Base-by-base conservation (phyloP, 106 monocot species). In the Cymbidium sinense region DNA sequence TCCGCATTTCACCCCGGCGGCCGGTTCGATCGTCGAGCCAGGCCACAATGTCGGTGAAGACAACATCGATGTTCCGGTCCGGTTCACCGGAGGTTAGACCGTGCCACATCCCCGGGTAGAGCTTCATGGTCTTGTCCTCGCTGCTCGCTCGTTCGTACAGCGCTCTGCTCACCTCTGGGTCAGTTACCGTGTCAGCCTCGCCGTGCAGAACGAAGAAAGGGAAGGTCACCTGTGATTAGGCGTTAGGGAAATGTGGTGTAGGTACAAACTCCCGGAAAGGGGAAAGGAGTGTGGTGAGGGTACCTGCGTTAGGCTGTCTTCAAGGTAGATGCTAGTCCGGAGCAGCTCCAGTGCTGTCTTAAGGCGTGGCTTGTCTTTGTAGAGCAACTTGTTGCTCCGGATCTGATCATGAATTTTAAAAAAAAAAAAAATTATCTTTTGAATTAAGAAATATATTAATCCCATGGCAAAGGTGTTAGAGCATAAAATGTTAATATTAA, bases 41-140 rank as follows among this genome's bases (percentile, higher is more conserved):
- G 4, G 64, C 25, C 27, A 95, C 61, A 74, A 99, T 95, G 83
- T 99, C 99, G 33, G 79, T 20, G 50, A 95, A 99, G 23, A 99
- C 94, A 0, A 50, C 31, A 50, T 91, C 81, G 0, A 99, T 81
- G 73, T 99, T 99, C 35, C 83, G 77, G 30, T 94, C 94, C 1
- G 99, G 99, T 75, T 99, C 99, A 13, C 99, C 99, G 3, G 95
- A 64, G 0, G 99, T 99, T n/a, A 99, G 84, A 29, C 89, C 99
- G 62, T 99, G 99, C 99, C 99, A 95, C 99, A 99, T 99, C 9
- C 92, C 95, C 0, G 87, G 90, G 82, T 99, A 99, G 25, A 90
- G 82, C 85, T 90, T 94, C 80, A 99, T 95, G 11, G 87, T 91
- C 90, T 95, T 95, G 87, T 99, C 99, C 7, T 47, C 34, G 61